These are phyloP conservation scores for Kwoniella shandongensis DNA, from an alignment of 768 basidiomycete species.

Conservation along the genomic window DNA sequence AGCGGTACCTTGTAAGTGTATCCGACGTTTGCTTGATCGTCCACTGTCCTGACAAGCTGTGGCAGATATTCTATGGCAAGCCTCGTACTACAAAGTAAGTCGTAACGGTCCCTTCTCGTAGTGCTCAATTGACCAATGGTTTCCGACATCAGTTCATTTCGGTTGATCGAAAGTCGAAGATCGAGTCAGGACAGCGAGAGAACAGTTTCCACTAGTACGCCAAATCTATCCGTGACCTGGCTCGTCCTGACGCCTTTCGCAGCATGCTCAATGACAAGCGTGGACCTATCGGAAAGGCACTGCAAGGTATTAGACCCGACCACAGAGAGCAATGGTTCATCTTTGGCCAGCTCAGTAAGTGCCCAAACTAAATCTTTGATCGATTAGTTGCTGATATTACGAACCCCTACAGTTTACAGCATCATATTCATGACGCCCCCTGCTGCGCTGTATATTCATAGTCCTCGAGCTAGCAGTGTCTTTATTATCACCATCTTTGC, in stretches of 20 bases:
- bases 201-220: conserved; percentile 75
- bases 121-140: neutral
- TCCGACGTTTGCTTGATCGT: neutral
- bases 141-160: conserved; percentile 64
- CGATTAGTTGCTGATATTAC: neutral
- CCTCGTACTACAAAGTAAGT: conserved; percentile 76
- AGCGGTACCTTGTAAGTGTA: conserved; percentile 73
- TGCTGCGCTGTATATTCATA: conserved; percentile 78
- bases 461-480: conserved; percentile 69
- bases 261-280: conserved; percentile 80
- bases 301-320: conserved; percentile 63
- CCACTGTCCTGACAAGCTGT: neutral
- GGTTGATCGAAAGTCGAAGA: conserved; percentile 81
- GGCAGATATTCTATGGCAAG: conserved; percentile 86
- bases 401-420: conserved; percentile 65
- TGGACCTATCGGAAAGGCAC: conserved; percentile 71
- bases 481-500: conserved; percentile 79
- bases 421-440: conserved; percentile 83
- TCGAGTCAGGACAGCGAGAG: conserved; percentile 83
- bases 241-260: neutral
- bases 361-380: conserved; percentile 11
- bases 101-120: neutral
- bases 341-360: conserved; percentile 74
- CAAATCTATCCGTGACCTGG: neutral
- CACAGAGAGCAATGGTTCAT: conserved; percentile 76